phyloP scores from a whole-genome alignment of 441 rosid genomes.

The Bruguiera hainesii region DNA sequence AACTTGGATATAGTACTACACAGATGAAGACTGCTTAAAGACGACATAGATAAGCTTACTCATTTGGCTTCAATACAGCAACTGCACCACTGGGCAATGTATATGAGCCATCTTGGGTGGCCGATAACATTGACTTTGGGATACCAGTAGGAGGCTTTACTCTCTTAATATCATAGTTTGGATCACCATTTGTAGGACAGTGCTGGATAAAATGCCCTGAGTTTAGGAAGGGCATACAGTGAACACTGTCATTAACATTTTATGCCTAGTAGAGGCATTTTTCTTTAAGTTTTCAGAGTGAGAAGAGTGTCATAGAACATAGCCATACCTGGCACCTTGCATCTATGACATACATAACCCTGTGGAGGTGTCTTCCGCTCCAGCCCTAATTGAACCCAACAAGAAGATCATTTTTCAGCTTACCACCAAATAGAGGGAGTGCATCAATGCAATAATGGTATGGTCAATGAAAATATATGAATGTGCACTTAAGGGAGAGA shows the following conservation, averaged over 20 bases:
- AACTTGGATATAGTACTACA: conserved; percentile 6
- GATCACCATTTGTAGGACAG: conserved; percentile 98
- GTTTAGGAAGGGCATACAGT: neutral
- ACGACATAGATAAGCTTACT: conserved; percentile 46
- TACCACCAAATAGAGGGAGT: neutral
- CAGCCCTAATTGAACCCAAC: conserved; percentile 54
- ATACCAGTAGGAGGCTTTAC: conserved; percentile 96
- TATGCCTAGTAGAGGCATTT: conserved; percentile 2
- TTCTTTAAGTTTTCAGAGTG: too few species aligned
- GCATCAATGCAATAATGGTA: neutral
- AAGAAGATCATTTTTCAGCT: conserved; percentile 23
- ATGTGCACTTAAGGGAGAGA: neutral
- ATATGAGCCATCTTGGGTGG: conserved; percentile 96
- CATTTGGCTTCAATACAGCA: conserved; percentile 95
- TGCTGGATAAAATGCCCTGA: conserved; percentile 98
- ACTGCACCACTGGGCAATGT: conserved; percentile 95
- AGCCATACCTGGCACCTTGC: conserved; percentile 82
- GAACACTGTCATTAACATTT: neutral
- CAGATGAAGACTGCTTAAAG: conserved; percentile 6
- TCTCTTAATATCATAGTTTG: conserved; percentile 81
- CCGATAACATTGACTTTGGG: conserved; percentile 96
- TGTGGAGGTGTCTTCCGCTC: conserved; percentile 96
- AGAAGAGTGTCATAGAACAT: neutral
- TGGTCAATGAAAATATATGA: too few species aligned
- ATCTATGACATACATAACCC: conserved; percentile 95